Evolutionary conservation across 768 basidiomycete genomes (phyloP).

Genomic region (Boletus rubropictus): DNA sequence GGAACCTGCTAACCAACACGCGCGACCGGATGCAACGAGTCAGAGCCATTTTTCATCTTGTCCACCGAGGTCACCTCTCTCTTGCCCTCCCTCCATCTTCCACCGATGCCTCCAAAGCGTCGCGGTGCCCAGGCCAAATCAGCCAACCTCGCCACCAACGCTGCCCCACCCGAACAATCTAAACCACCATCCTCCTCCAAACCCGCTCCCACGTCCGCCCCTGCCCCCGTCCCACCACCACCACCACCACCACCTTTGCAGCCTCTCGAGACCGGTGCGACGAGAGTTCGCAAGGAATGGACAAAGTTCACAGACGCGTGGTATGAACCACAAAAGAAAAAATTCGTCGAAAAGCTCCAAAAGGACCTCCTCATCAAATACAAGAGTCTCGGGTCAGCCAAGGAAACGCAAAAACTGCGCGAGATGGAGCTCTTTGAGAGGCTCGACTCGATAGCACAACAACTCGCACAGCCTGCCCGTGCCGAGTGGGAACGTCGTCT

Average conservation of each 20-base stretch:
- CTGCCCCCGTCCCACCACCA: not conserved
- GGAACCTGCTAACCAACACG: constrained; percentile 12
- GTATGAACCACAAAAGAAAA: constrained; percentile 30
- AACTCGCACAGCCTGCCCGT: constrained; percentile 28
- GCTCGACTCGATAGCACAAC: constrained; percentile 17
- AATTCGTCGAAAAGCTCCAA: constrained; percentile 26
- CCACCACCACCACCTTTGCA: constrained; percentile 14
- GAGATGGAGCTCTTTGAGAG: constrained; percentile 26
- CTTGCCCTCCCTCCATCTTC: not conserved
- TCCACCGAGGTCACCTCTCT: not conserved
- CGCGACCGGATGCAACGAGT: constrained; percentile 28
- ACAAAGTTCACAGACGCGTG: constrained; percentile 23
- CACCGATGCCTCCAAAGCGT: constrained; percentile 30
- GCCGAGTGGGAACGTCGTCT: constrained; percentile 32
- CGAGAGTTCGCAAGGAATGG: constrained; percentile 31
- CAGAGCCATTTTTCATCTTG: constrained; percentile 15
- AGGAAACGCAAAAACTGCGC: constrained; percentile 26
- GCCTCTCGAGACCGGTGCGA: constrained; percentile 17
- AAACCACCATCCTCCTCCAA: constrained; percentile 12
- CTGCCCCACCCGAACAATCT: constrained; percentile 10
- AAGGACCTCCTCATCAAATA: constrained; percentile 29
- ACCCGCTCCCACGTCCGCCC: constrained; percentile 3
- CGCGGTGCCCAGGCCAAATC: constrained; percentile 16
- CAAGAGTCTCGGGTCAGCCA: constrained; percentile 23
- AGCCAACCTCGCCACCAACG: constrained; percentile 8